phyloP scores from a whole-genome alignment of 2,329 filamentous ascomycete genomes.

The Alternaria brassicae region DNA sequence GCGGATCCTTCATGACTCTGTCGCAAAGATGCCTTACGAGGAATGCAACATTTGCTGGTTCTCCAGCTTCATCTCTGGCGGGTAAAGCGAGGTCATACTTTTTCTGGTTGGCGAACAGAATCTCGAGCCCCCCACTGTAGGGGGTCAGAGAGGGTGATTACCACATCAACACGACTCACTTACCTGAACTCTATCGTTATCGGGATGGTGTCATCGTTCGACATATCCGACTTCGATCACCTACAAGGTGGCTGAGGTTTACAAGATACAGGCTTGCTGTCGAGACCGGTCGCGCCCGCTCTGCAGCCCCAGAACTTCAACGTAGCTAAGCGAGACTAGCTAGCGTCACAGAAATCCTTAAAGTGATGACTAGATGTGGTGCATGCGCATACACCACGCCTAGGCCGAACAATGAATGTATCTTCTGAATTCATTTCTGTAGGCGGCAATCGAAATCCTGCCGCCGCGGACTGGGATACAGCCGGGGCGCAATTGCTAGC shows the following conservation, averaged over 20 bases:
- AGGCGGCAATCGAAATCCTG: slow-evolving; percentile 89
- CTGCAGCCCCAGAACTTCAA: neutral
- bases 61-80: slow-evolving; percentile 64
- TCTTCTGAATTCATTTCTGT: slow-evolving; percentile 67
- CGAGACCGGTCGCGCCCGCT: slow-evolving; percentile 13
- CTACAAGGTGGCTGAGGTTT: neutral
- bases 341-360: slow-evolving; percentile 43
- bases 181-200: slow-evolving; percentile 77
- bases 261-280: neutral
- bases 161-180: neutral
- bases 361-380: slow-evolving; percentile 28
- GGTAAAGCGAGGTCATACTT: slow-evolving; percentile 76
- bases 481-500: slow-evolving; percentile 72
- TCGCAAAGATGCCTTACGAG: slow-evolving; percentile 82
- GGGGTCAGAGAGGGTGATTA: slow-evolving; percentile 13
- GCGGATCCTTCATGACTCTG: slow-evolving; percentile 80
- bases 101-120: slow-evolving; percentile 86
- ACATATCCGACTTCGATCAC: slow-evolving; percentile 28
- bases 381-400: slow-evolving; percentile 22
- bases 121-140: slow-evolving; percentile 82
- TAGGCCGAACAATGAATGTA: slow-evolving; percentile 39
- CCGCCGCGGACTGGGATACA: slow-evolving; percentile 85
- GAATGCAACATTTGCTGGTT: slow-evolving; percentile 72
- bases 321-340: slow-evolving; percentile 40
- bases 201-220: slow-evolving; percentile 53